phyloP scores from a whole-genome alignment of 805 yeast species.

The Metschnikowia colocasiae region DNA sequence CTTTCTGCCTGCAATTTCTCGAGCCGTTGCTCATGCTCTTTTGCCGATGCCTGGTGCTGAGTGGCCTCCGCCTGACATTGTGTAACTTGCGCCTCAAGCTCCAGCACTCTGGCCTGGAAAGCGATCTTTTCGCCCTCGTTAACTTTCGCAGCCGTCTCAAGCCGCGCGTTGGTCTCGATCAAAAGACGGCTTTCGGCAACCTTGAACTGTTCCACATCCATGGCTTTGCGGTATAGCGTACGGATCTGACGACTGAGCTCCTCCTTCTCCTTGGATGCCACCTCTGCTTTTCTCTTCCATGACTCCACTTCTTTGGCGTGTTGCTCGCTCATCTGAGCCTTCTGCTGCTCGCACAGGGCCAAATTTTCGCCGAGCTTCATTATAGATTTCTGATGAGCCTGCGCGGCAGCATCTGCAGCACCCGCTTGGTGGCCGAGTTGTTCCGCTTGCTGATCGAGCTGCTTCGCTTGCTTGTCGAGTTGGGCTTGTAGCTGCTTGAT shows the following conservation, averaged over 20 bases:
- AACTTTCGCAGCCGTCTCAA: slow-evolving; percentile 1
- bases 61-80: neutral
- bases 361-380: neutral
- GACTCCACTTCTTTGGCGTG: neutral
- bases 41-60: neutral
- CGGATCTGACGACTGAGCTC: slow-evolving; percentile 7
- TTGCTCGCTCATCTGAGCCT: neutral
- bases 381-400: neutral
- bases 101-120: neutral
- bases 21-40: neutral
- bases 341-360: slow-evolving; percentile 5
- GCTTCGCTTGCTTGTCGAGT: neutral
- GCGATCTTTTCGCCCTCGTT: neutral
- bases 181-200: slow-evolving; percentile 7
- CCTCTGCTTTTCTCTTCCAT: neutral
- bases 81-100: neutral
- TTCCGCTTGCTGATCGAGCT: neutral
- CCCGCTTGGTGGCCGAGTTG: neutral
- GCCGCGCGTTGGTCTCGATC: slow-evolving; percentile 2
- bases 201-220: slow-evolving; percentile 8
- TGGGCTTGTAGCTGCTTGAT: neutral
- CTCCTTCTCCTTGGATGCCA: slow-evolving; percentile 2
- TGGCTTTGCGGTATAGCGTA: slow-evolving; percentile 3
- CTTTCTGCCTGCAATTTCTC: neutral
- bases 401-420: neutral